These are phyloP conservation scores for Zancudomyces culisetae DNA, from an alignment of 371 early-diverging fungal species.

Conservation along the genomic window DNA sequence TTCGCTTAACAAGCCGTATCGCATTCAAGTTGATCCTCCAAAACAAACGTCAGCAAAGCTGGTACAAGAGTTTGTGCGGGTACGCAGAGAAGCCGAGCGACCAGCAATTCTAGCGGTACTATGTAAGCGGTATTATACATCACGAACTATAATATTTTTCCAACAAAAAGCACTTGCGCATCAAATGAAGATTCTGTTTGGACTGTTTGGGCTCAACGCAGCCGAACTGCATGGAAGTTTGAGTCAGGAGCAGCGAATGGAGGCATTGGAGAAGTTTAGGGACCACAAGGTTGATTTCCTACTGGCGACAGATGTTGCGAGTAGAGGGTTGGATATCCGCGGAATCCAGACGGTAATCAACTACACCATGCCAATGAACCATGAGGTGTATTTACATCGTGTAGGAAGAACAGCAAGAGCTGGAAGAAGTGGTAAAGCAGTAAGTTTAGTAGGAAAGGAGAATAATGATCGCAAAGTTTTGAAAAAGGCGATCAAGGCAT, in stretches of 20 bases:
- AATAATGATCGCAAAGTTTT: slow-evolving; percentile 74
- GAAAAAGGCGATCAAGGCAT: slow-evolving; percentile 80
- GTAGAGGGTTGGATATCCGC: slow-evolving; percentile 97
- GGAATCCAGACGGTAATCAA: slow-evolving; percentile 98
- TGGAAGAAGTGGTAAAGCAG: slow-evolving; percentile 65
- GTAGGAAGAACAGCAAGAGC: slow-evolving; percentile 99
- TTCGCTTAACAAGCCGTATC: slow-evolving; percentile 74
- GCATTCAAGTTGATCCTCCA: slow-evolving; percentile 69
- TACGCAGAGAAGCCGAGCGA: slow-evolving; percentile 67
- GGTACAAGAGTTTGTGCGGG: slow-evolving; percentile 91
- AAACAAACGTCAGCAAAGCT: slow-evolving; percentile 60
- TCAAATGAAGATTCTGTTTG: slow-evolving; percentile 91
- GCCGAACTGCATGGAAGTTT: slow-evolving; percentile 97
- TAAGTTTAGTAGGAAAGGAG: slow-evolving; percentile 76
- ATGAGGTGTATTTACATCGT: slow-evolving; percentile 94
- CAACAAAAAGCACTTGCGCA: slow-evolving; percentile 80
- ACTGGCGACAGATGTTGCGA: slow-evolving; percentile 98
- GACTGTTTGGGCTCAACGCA: slow-evolving; percentile 71
- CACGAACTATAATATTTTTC: slow-evolving; percentile 78
- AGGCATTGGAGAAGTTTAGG: slow-evolving; percentile 83
- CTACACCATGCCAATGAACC: slow-evolving; percentile 93
- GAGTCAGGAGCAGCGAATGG: slow-evolving; percentile 83
- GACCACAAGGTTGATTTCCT: slow-evolving; percentile 68
- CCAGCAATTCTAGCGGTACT: slow-evolving; percentile 69
- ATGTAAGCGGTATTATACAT: slow-evolving; percentile 62